phyloP scores from a whole-genome alignment of 2,329 filamentous ascomycete species.

The Cladorrhinum sp. region DNA sequence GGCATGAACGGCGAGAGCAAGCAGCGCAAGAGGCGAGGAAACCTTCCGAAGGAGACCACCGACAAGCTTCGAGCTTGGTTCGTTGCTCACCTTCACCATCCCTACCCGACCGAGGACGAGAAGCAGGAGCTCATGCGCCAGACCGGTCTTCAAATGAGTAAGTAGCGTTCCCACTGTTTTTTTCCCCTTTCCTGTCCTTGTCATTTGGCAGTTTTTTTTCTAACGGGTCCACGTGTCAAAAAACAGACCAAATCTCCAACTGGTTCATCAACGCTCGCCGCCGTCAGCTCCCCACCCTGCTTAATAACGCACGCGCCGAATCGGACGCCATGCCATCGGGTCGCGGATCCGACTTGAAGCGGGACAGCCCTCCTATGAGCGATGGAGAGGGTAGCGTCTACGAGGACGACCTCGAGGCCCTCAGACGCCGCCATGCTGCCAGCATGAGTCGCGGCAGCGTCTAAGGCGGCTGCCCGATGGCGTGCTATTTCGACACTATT shows the following conservation, averaged over 20 bases:
- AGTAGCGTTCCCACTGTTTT: slow-evolving; percentile 35
- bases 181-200: background rate
- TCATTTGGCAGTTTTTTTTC: slow-evolving; percentile 23
- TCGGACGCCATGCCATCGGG: slow-evolving; percentile 42
- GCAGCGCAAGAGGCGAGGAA: slow-evolving; percentile 68
- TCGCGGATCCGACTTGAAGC: slow-evolving; percentile 31
- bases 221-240: slow-evolving; percentile 3
- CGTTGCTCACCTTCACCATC: slow-evolving; percentile 69
- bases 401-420: slow-evolving; percentile 42
- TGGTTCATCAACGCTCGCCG: slow-evolving; percentile 79
- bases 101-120: slow-evolving; percentile 84
- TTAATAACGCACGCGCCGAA: slow-evolving; percentile 54
- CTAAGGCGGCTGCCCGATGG: background rate
- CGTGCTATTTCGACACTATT: too few relatives aligned
- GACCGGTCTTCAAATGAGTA: slow-evolving; percentile 76
- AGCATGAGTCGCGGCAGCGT: slow-evolving; percentile 46
- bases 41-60: slow-evolving; percentile 86
- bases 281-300: slow-evolving; percentile 60
- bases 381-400: slow-evolving; percentile 46
- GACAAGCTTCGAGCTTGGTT: slow-evolving; percentile 81
- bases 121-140: slow-evolving; percentile 76
- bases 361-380: slow-evolving; percentile 41
- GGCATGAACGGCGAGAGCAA: slow-evolving; percentile 44
- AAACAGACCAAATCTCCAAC: slow-evolving; percentile 69
- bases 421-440: slow-evolving; percentile 34